phyloP scores from a whole-genome alignment of 352 stramenopile species.

The Pythium apleroticum region DNA sequence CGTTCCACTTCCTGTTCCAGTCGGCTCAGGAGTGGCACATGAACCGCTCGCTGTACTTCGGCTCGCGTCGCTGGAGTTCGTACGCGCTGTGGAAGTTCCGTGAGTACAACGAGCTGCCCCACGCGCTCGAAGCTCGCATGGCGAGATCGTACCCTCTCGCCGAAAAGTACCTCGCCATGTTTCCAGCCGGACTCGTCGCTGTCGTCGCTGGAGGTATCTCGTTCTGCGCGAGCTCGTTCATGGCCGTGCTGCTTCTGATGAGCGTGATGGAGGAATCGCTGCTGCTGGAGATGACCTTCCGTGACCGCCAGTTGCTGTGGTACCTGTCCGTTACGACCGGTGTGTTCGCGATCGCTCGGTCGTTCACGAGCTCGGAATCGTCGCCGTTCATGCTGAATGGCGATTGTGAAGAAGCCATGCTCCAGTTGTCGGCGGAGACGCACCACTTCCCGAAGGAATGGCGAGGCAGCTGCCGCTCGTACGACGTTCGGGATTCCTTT shows the following conservation, averaged over 20 bases:
- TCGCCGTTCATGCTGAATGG: conserved; percentile 77
- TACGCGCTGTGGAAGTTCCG: conserved; percentile 92
- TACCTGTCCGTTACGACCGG: conserved; percentile 93
- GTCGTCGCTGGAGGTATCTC: conserved; percentile 92
- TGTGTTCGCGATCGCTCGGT: conserved; percentile 79
- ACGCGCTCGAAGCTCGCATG: conserved; percentile 94
- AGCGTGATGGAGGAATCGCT: conserved; percentile 95
- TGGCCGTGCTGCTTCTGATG: conserved; percentile 92
- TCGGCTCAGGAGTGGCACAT: conserved; percentile 96
- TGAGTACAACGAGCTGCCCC: conserved; percentile 99
- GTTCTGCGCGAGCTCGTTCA: conserved; percentile 96
- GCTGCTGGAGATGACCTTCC: conserved; percentile 94
- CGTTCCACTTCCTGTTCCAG: conserved; percentile 96
- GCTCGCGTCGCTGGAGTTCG: conserved; percentile 92
- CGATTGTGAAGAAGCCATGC: conserved; percentile 84
- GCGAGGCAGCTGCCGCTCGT: conserved; percentile 83
- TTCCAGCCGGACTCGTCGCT: conserved; percentile 86
- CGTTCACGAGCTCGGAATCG: conserved; percentile 59
- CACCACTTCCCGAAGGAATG: conserved; percentile 97
- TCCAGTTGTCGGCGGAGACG: conserved; percentile 88
- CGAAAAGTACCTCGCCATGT: conserved; percentile 94
- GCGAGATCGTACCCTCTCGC: conserved; percentile 90
- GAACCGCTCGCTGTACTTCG: conserved; percentile 92
- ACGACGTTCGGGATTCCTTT: conserved; percentile 89
- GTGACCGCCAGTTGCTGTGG: conserved; percentile 95